A percentile compares a stretch with the other conserved stretches of the same genome.
Evolutionary conservation across 1,284 basidiomycete species (phyloP).

Genomic region (Coniferiporia sulphurascens): DNA sequence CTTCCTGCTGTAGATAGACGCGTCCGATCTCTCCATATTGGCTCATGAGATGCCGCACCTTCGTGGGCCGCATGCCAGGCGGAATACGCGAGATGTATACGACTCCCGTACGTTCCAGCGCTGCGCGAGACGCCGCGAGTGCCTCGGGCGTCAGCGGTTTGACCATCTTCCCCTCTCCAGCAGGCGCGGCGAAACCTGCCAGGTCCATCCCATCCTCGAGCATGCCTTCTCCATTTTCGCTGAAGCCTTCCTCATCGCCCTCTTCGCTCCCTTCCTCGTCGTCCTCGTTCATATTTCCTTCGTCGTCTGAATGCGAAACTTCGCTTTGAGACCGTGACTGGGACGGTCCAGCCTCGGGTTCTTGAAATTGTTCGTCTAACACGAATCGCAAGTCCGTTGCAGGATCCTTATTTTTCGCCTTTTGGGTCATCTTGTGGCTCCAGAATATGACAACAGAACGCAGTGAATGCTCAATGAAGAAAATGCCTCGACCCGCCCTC

Average conservation of each 20-base stretch:
- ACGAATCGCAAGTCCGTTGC: slow-evolving; percentile 25
- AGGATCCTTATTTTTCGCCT: not conserved
- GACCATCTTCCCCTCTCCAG: slow-evolving; percentile 42
- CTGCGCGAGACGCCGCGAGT: slow-evolving; percentile 63
- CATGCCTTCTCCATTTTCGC: slow-evolving; percentile 25
- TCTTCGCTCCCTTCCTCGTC: slow-evolving; percentile 24
- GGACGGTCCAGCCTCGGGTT: slow-evolving; percentile 23
- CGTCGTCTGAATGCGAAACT: slow-evolving; percentile 20
- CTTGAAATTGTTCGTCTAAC: slow-evolving; percentile 24
- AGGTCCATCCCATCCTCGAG: slow-evolving; percentile 42
- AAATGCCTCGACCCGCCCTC: too few relatives aligned
- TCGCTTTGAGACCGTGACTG: slow-evolving; percentile 8
- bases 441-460: not conserved
- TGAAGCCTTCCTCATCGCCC: slow-evolving; percentile 25
- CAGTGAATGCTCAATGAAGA: not conserved
- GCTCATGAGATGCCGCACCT: slow-evolving; percentile 91
- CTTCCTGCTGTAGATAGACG: slow-evolving; percentile 86
- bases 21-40: slow-evolving; percentile 79
- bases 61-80: slow-evolving; percentile 97
- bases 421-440: not conserved
- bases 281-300: too few relatives aligned
- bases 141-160: slow-evolving; percentile 70
- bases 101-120: slow-evolving; percentile 73
- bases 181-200: slow-evolving; percentile 52
- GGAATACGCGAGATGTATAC: slow-evolving; percentile 96